A percentile compares a stretch with the other conserved stretches of the same genome.
Conservation (phyloP, 768 basidiomycete genomes). For the Arthromyces matolae region DNA sequence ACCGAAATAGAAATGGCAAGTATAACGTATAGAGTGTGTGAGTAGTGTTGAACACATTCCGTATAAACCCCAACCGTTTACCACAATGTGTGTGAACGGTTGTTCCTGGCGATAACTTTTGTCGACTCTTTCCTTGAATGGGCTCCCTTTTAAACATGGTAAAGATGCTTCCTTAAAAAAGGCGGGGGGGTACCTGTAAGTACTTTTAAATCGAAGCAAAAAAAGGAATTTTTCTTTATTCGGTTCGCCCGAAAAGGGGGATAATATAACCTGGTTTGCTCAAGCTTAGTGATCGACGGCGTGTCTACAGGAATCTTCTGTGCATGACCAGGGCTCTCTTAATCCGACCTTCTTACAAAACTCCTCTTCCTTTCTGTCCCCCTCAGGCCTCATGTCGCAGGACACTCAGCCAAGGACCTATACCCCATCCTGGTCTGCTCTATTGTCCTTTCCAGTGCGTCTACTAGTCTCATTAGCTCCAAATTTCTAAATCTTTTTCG, state of each 20-base stretch:
- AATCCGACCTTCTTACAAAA: conserved; percentile 5
- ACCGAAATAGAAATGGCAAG: no score
- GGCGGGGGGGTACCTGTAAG: not conserved
- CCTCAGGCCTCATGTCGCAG: conserved; percentile 13
- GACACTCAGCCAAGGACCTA: conserved; percentile 28
- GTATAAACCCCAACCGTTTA: no score
- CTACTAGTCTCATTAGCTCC: not conserved
- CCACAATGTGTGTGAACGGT: not conserved
- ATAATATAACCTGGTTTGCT: conserved; percentile 7
- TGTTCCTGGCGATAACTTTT: conserved; percentile 11
- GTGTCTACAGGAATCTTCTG: no score
- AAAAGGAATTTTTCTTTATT: conserved; percentile 9
- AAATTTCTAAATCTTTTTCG: conserved; percentile 1
- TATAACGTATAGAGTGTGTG: no score
- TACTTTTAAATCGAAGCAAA: no score
- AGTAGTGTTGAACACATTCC: no score
- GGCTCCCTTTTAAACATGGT: no score
- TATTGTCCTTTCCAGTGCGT: conserved; percentile 39
- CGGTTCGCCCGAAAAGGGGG: conserved; percentile 8
- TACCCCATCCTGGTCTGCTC: conserved; percentile 23
- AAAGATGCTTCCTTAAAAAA: no score
- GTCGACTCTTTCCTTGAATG: no score
- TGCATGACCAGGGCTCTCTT: conserved; percentile 6
- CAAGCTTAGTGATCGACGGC: conserved; percentile 13
- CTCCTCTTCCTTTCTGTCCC: conserved; percentile 1